Evolutionary conservation across 306 rosid genomes (phyloP).

Genomic region (Casuarina equisetifolia): DNA sequence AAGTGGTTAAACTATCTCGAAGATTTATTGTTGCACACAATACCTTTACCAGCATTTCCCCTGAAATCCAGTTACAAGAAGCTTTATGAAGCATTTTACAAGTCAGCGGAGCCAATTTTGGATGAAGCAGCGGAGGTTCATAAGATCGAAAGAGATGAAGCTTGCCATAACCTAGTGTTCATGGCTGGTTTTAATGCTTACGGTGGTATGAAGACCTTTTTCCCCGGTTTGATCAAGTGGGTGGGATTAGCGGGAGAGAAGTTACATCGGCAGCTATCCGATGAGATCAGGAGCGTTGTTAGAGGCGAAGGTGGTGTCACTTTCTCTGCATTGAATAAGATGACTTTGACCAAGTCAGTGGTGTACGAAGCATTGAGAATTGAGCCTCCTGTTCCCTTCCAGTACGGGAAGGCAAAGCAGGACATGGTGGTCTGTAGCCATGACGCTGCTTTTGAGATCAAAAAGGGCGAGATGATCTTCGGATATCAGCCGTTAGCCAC

Average conservation of each 20-base stretch:
- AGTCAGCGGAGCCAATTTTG: constrained; percentile 31
- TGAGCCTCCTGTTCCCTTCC: constrained; percentile 75
- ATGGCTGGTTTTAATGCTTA: constrained; percentile 61
- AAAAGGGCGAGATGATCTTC: constrained; percentile 71
- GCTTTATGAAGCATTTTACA: constrained; percentile 37
- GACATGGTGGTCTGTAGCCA: constrained; percentile 57
- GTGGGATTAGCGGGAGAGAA: constrained; percentile 48
- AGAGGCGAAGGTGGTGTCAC: constrained; percentile 44
- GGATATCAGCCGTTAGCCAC: constrained; percentile 78
- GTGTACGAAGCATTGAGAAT: constrained; percentile 63
- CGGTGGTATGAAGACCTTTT: constrained; percentile 59
- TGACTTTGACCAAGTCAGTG: constrained; percentile 60
- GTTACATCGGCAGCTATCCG: constrained; percentile 44
- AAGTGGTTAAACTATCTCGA: constrained; percentile 43
- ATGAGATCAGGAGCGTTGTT: constrained; percentile 57
- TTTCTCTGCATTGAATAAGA: constrained; percentile 37
- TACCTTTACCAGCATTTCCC: constrained; percentile 47
- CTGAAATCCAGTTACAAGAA: constrained; percentile 50
- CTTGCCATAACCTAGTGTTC: constrained; percentile 28
- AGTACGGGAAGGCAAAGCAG: constrained; percentile 65
- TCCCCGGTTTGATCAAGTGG: constrained; percentile 68
- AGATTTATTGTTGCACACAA: constrained; percentile 46
- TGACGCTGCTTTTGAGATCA: constrained; percentile 56
- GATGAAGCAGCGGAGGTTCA: constrained; percentile 48
- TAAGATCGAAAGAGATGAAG: background rate